Evolutionary conservation across 306 rosid genomes (phyloP).

Genomic region (Corylus heterophylla): DNA sequence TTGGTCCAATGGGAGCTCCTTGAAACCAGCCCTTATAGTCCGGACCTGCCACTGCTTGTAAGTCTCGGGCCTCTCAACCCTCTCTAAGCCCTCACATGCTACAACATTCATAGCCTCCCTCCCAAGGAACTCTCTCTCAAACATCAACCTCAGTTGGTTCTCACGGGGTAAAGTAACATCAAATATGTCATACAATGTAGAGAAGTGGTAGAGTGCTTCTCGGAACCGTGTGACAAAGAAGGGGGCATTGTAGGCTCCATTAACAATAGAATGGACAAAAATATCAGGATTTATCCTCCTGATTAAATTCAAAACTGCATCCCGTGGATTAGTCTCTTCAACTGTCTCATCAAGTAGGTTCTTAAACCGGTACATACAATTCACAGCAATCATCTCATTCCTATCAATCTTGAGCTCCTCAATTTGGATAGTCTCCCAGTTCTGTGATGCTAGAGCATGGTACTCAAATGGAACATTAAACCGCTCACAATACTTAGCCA

Average conservation of each 20-base stretch:
- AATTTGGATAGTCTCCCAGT: constrained; percentile 11
- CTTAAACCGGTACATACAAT: not conserved
- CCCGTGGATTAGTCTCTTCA: not conserved
- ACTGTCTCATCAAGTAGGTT: constrained; percentile 6
- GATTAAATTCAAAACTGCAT: constrained; percentile 3
- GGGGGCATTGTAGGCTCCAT: not conserved
- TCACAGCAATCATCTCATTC: constrained; percentile 10
- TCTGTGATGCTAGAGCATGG: constrained; percentile 30
- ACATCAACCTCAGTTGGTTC: not conserved
- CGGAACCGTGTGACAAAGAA: constrained; percentile 3
- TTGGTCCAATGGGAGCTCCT: not conserved
- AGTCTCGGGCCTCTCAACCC: constrained; percentile 4
- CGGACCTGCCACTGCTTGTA: constrained; percentile 1
- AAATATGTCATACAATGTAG: not conserved
- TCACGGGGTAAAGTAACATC: constrained; percentile 1
- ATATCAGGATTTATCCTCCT: constrained; percentile 11
- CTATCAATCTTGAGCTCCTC: constrained; percentile 8
- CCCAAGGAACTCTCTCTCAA: not conserved
- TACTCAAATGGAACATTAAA: constrained; percentile 74
- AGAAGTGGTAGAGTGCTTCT: constrained; percentile 10
- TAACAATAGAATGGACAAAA: not conserved
- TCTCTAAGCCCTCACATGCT: not conserved
- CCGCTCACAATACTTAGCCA: constrained; percentile 45
- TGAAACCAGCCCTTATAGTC: not conserved
- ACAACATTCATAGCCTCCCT: constrained; percentile 3